Evolutionary conservation across 2,329 filamentous ascomycete genomes (phyloP).

Genomic region (Aspergillus ochraceus): DNA sequence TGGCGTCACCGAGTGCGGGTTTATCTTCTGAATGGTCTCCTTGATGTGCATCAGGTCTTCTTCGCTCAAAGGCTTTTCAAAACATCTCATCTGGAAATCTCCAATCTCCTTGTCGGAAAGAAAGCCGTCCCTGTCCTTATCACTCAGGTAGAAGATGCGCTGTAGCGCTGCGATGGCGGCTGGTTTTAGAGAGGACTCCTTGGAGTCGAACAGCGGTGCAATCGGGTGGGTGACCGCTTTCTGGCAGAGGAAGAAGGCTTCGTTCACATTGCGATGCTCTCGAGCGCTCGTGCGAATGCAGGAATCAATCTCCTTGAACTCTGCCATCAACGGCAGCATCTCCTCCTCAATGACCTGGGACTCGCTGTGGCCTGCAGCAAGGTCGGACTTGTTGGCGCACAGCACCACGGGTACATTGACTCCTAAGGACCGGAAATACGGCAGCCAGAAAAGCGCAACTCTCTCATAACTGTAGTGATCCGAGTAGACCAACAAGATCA

Average conservation of each 20-base stretch:
- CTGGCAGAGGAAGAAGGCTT: conserved; percentile 96
- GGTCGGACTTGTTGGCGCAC: conserved; percentile 96
- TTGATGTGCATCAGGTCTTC: conserved; percentile 93
- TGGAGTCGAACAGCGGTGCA: conserved; percentile 93
- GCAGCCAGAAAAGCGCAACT: conserved; percentile 97
- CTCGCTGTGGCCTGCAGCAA: conserved; percentile 71
- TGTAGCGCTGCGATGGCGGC: conserved; percentile 82
- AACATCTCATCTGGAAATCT: conserved; percentile 87
- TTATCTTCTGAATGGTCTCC: conserved; percentile 70
- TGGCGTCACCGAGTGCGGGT: conserved; percentile 62
- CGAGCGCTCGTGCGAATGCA: conserved; percentile 93
- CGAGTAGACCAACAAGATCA: conserved; percentile 94
- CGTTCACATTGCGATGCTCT: conserved; percentile 91
- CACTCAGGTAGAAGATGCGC: conserved; percentile 91
- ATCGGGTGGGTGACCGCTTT: conserved; percentile 98
- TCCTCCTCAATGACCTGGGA: conserved; percentile 91
- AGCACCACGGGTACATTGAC: conserved; percentile 97
- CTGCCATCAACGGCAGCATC: conserved; percentile 96
- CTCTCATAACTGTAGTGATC: conserved; percentile 99
- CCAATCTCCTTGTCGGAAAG: conserved; percentile 88
- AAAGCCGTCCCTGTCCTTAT: conserved; percentile 93
- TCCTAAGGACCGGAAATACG: conserved; percentile 94
- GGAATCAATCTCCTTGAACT: conserved; percentile 98
- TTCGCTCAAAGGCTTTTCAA: conserved; percentile 78
- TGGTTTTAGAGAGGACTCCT: conserved; percentile 84